These are phyloP conservation scores for Vaccinium myrtillus DNA, from an alignment of 148 eudicot genomes.

Conservation along the genomic window DNA sequence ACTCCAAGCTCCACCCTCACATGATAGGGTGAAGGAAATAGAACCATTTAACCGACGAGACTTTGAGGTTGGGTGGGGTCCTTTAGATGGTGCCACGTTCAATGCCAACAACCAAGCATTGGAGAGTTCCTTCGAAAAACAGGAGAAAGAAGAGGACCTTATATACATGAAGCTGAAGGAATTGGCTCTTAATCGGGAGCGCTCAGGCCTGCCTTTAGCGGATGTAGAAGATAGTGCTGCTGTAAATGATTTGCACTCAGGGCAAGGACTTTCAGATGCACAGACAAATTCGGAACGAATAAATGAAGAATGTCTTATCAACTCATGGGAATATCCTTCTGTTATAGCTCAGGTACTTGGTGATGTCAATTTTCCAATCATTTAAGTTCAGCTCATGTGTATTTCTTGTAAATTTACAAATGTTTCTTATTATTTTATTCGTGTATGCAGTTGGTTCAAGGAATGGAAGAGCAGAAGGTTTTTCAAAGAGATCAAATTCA, in stretches of 20 bases:
- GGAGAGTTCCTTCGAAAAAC: constrained; percentile 21
- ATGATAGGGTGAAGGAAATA: constrained; percentile 23
- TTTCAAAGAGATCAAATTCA: constrained; percentile 40
- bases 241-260: constrained; percentile 23
- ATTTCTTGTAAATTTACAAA: neutral
- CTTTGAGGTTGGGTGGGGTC: constrained; percentile 18
- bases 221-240: constrained; percentile 23
- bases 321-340: constrained; percentile 32
- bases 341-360: constrained; percentile 41
- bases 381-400: neutral
- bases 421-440: constrained; percentile 12
- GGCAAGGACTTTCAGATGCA: constrained; percentile 16
- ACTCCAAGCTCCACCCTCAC: constrained; percentile 20
- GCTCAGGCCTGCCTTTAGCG: constrained; percentile 14
- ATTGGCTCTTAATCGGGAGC: constrained; percentile 36
- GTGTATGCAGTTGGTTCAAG: constrained; percentile 50
- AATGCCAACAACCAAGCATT: constrained; percentile 23
- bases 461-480: constrained; percentile 48
- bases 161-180: constrained; percentile 48
- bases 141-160: constrained; percentile 39
- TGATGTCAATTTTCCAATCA: constrained; percentile 4
- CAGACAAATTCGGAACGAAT: constrained; percentile 27
- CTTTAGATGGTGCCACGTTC: constrained; percentile 25
- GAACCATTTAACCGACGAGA: constrained; percentile 23
- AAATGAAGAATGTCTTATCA: constrained; percentile 26